Evolutionary conservation across 2,329 filamentous ascomycete species (phyloP).

Genomic region (Botrytis cinerea): DNA sequence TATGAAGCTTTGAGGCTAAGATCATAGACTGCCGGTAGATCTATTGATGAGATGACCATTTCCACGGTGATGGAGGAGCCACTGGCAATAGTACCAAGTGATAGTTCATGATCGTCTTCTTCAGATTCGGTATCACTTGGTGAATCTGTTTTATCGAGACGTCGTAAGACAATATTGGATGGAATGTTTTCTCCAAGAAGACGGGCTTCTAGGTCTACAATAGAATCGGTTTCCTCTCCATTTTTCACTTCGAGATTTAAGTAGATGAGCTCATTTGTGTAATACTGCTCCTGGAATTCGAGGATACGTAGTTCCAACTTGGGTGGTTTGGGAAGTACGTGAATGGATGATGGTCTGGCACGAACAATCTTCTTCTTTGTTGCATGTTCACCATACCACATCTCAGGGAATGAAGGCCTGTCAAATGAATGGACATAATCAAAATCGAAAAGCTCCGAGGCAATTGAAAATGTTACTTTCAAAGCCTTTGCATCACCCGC

Average conservation of each 20-base stretch:
- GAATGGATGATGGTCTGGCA: slow-evolving; percentile 57
- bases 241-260: slow-evolving; percentile 74
- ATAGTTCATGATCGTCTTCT: slow-evolving; percentile 25
- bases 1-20: slow-evolving; percentile 76
- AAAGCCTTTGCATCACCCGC: slow-evolving; percentile 73
- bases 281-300: slow-evolving; percentile 70
- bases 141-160: slow-evolving; percentile 8
- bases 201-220: slow-evolving; percentile 68
- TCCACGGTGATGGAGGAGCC: slow-evolving; percentile 48
- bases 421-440: slow-evolving; percentile 62
- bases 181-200: slow-evolving; percentile 62
- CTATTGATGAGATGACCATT: slow-evolving; percentile 54
- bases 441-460: slow-evolving; percentile 66
- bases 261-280: slow-evolving; percentile 75
- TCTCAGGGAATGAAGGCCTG: slow-evolving; percentile 46
- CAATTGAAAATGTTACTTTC: slow-evolving; percentile 63
- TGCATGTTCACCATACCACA: slow-evolving; percentile 54
- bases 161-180: slow-evolving; percentile 46
- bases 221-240: slow-evolving; percentile 77
- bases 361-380: slow-evolving; percentile 51
- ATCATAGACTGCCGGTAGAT: slow-evolving; percentile 59
- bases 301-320: slow-evolving; percentile 78
- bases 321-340: slow-evolving; percentile 83
- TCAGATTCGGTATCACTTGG: background rate
- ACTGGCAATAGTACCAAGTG: slow-evolving; percentile 47